Base-by-base conservation (phyloP, 129 eudicot species). In the Flaveria brownii region DNA sequence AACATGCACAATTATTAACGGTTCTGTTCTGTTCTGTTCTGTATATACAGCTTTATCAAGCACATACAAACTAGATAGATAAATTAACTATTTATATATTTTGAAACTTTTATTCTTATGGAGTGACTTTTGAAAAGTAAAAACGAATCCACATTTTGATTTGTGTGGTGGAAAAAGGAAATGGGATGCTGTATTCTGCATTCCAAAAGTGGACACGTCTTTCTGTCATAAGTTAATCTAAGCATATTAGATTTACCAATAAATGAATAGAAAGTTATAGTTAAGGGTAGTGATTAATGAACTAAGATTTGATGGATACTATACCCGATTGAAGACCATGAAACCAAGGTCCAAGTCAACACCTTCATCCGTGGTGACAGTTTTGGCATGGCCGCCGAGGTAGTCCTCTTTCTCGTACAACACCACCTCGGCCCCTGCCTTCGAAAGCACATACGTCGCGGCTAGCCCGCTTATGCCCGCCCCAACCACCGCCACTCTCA, bases 401-500 rank as follows among this genome's bases (percentile, higher is more conserved):
- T 78, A 73, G 18, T 83, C 90, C 28, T 91, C 98, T 78, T 91
- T 94, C 87, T 94, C 98, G 42, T 88, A 94, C 54, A 94, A 56
- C 69, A 87, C 93, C 84, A 91, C 98, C 23, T 85, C 77, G 4
- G 74, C 90, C 10, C 97, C 93, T 4, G 79, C 84, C 74, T 89
- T 84, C 33, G 96, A 80, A 73, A 87, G 65, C 66, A 68, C 84
- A n/a, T 85, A 88, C 1, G 98, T 97, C 36, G 98, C 72, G 20
- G 81, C 96, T 73, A 94, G 54, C 46, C 98, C 97, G 25, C 93
- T 94, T 4, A 91, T 83, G 16, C 97, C 97, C 22, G 82, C 97
- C 3, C 98, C 98, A 9, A 94, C 86, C 75, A 94, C 98, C 70
- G 93, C 98, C 79, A 91, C 95, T 76, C 91, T 89, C 96, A 87